These are phyloP conservation scores for Malus domestica DNA, from an alignment of 306 rosid species.

Conservation along the genomic window ASM211411v1 NC_041803.1:12313001-12313500, in stretches of 20 bases:
- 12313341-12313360: not conserved
- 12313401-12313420: not conserved
- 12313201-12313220: no score
- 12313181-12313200: not conserved
- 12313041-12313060: not conserved
- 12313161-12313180: not conserved
- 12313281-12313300: no score
- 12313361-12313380: not conserved
- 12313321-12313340: not conserved
- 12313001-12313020: no score
- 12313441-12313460: not conserved
- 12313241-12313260: not conserved
- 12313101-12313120: not conserved
- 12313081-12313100: no score
- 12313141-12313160: not conserved
- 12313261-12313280: not conserved
- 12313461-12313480: not conserved
- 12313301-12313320: no score
- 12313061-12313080: not conserved
- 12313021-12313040: no score
- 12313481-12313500: not conserved
- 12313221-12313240: no score
- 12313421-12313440: not conserved
- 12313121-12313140: not conserved
- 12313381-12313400: not conserved